phyloP scores from a whole-genome alignment of 805 yeast genomes.

The Zygosaccharomyces siamensis region DNA sequence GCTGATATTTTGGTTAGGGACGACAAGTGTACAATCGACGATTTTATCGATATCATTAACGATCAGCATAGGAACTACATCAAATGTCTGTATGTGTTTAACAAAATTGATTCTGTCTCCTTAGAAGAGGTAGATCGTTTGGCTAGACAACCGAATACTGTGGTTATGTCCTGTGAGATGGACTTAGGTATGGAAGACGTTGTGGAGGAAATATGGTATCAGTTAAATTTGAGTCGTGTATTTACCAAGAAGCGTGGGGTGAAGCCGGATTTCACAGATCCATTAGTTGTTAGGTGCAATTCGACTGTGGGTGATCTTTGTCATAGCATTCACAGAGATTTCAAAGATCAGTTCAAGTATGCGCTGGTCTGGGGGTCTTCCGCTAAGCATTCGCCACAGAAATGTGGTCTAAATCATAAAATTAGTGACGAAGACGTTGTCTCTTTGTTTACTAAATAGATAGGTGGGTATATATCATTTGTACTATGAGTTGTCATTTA shows the following conservation, averaged over 20 bases:
- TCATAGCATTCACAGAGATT: constrained; percentile 86
- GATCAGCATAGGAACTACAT: constrained; percentile 83
- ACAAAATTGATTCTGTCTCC: constrained; percentile 92
- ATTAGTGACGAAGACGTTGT: constrained; percentile 94
- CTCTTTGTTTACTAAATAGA: constrained; percentile 75
- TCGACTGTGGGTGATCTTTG: constrained; percentile 84
- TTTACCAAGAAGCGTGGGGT: constrained; percentile 87
- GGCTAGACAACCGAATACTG: constrained; percentile 89
- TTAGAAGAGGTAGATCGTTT: constrained; percentile 89
- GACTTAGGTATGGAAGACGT: constrained; percentile 83
- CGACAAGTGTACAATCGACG: constrained; percentile 85
- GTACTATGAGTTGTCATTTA: constrained; percentile 1
- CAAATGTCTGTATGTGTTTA: constrained; percentile 88
- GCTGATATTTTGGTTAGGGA: constrained; percentile 91
- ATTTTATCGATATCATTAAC: constrained; percentile 85
- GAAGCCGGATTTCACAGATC: constrained; percentile 77
- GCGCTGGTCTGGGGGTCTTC: constrained; percentile 97
- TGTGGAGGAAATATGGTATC: constrained; percentile 90
- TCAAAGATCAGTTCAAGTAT: constrained; percentile 86
- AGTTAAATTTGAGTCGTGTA: constrained; percentile 70
- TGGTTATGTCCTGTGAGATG: constrained; percentile 88
- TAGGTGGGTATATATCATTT: not conserved
- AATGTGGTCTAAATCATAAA: constrained; percentile 81
- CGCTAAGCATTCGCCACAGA: constrained; percentile 93
- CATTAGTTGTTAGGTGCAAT: constrained; percentile 79